Conservation (phyloP, 2,329 filamentous ascomycete species). For the Talaromyces sp. region DNA sequence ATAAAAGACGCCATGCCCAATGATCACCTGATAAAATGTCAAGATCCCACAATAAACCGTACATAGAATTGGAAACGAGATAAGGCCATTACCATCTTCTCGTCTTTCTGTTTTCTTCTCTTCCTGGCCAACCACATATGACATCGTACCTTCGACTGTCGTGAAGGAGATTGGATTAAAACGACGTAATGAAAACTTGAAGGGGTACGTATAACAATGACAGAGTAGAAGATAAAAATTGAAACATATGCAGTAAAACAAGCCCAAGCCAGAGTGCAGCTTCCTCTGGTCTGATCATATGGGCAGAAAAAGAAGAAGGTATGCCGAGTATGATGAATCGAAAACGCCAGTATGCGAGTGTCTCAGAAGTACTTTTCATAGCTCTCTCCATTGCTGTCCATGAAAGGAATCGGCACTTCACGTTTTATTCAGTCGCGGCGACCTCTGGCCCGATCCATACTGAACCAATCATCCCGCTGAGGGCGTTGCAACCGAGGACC, state of each 20-base stretch:
- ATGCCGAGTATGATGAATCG: neutral
- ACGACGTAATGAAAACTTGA: neutral
- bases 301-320: neutral
- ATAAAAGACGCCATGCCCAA: conserved; percentile 18
- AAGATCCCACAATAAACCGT: conserved; percentile 15
- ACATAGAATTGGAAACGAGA: conserved; percentile 5
- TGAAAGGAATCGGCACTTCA: neutral
- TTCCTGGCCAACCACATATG: conserved; percentile 13
- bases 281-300: neutral
- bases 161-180: neutral
- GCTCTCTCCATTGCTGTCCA: neutral
- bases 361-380: neutral
- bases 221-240: conserved; percentile 13
- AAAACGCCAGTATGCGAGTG: conserved; percentile 5
- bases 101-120: conserved; percentile 9
- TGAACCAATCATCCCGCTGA: conserved; percentile 6
- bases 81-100: neutral
- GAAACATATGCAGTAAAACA: conserved; percentile 15
- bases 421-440: neutral
- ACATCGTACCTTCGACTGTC: neutral
- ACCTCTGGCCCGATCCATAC: neutral
- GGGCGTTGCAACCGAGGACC: neutral
- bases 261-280: neutral
- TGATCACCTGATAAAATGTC: conserved; percentile 15
- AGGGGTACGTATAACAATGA: conserved; percentile 14